A percentile compares a stretch with the other conserved stretches of the same genome.
These are phyloP conservation scores for Pisolithus thermaeus DNA, from an alignment of 1,284 basidiomycete species.

Conservation along the genomic window DNA sequence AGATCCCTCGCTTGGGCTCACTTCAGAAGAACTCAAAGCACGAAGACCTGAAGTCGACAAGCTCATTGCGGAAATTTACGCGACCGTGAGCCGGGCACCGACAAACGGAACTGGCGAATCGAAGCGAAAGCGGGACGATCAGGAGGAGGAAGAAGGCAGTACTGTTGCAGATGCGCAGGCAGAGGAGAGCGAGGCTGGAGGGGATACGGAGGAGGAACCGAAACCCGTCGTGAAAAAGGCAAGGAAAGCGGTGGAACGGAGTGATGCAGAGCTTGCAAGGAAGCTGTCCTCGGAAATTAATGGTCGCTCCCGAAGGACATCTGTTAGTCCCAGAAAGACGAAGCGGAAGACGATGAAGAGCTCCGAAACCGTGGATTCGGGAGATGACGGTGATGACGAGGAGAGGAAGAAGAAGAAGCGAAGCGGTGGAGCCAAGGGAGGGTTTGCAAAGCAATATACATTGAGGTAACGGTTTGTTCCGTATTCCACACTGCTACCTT, in stretches of 20 bases:
- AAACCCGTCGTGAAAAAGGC: constrained; percentile 40
- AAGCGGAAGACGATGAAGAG: constrained; percentile 53
- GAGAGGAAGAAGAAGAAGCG: constrained; percentile 34
- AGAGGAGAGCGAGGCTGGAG: constrained; percentile 23
- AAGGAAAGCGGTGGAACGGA: constrained; percentile 36
- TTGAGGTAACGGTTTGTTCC: constrained; percentile 48
- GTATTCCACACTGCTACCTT: background rate
- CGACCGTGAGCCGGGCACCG: constrained; percentile 41
- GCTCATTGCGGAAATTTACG: constrained; percentile 57
- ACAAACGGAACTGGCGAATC: constrained; percentile 20
- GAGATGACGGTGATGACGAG: constrained; percentile 39
- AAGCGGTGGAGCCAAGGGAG: constrained; percentile 49
- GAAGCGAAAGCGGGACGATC: constrained; percentile 26
- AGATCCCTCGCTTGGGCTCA: constrained; percentile 34
- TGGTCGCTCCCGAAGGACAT: constrained; percentile 50
- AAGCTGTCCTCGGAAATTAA: constrained; percentile 70
- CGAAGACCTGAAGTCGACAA: constrained; percentile 54
- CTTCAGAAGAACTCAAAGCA: constrained; percentile 49
- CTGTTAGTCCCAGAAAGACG: constrained; percentile 33
- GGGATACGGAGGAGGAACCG: constrained; percentile 16
- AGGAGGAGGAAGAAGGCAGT: constrained; percentile 23
- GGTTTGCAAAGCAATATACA: constrained; percentile 72
- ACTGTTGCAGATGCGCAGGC: constrained; percentile 26
- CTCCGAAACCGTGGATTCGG: constrained; percentile 51
- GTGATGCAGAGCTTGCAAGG: constrained; percentile 64